Conservation (phyloP, 345 rosid species). For the Moringa oleifera region DNA sequence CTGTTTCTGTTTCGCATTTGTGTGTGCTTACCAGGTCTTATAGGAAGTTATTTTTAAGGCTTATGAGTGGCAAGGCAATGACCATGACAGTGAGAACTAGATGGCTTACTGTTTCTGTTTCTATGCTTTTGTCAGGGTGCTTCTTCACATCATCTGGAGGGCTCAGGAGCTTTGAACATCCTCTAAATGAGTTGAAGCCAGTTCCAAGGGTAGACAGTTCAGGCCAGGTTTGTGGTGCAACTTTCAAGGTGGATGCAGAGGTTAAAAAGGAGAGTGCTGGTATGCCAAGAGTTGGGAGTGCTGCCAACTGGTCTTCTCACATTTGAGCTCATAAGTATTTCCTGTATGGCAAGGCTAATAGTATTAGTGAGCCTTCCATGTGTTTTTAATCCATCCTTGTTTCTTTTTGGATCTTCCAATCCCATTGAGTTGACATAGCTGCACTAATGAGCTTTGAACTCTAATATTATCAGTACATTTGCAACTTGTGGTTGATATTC, state of each 20-base stretch:
- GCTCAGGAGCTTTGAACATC: slow-evolving; percentile 86
- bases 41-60: too few species aligned
- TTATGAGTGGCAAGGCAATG: background rate
- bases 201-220: slow-evolving; percentile 94
- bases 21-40: too few species aligned
- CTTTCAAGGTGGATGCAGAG: slow-evolving; percentile 69
- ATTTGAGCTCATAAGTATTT: slow-evolving; percentile 32
- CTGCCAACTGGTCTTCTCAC: slow-evolving; percentile 78
- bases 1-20: too few species aligned
- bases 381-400: slow-evolving; percentile 5
- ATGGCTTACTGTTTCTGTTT: background rate
- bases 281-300: slow-evolving; percentile 91
- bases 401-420: background rate
- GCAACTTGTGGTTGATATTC: slow-evolving; percentile 1
- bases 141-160: slow-evolving; percentile 90
- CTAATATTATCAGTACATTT: background rate
- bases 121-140: slow-evolving; percentile 51
- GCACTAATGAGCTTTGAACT: slow-evolving; percentile 9
- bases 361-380: slow-evolving; percentile 17
- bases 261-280: slow-evolving; percentile 59
- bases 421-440: slow-evolving; percentile 11
- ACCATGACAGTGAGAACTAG: background rate
- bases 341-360: slow-evolving; percentile 11
- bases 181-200: slow-evolving; percentile 79
- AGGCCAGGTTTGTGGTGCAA: slow-evolving; percentile 72